Evolutionary conservation across 1,139 yeast genomes (phyloP), one percentile per base, ranked within the genome.

Genomic region (Hemisphaericaspora subhashii): DNA sequence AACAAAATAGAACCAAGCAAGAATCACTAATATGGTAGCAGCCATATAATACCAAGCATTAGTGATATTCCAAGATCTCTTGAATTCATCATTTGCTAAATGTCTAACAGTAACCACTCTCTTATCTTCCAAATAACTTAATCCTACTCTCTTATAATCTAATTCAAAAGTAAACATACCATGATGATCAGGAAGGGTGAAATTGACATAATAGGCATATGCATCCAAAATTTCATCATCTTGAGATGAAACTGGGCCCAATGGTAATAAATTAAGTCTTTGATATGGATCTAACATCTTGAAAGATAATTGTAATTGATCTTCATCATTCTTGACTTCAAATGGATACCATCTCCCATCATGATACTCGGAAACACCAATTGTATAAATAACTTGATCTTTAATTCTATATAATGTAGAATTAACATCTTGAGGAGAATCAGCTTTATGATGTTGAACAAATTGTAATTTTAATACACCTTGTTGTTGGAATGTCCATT

Each of bases 201-300:
- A 88, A 44, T 66, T 60, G 31, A 60, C 66, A 42, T 40, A 60
- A 52, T 67, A 72, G 21, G 59, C 58, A 45, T 47, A 64, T 17
- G 66, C 48, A 36, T 74, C 74, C 20, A 68, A 67, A 32, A 49
- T 37, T 30, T 39, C 45, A 24, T 66, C 57, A 22, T 74, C 72
- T 1, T 70, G 58, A 16, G 64, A 60, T 38, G 66, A 62, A 33
- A 53, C 66, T 11, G 67, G 63, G n/a, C 77, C 77, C 39, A 66
- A 59, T 15, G 75, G 68, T 27, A 58, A 47, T 57, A 85, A 64
- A 48, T 74, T 81, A 41, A 90, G 59, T 56, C 98, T 81, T 59
- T 89, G 89, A 68, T 90, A 92, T 36, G 99, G 98, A 60, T 92
- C 98, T 51, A 94, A 78, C 94, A 94, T 84, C 54, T 79, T 81